phyloP scores from a whole-genome alignment of 2,329 filamentous ascomycete genomes.

The Cytospora mali region DNA sequence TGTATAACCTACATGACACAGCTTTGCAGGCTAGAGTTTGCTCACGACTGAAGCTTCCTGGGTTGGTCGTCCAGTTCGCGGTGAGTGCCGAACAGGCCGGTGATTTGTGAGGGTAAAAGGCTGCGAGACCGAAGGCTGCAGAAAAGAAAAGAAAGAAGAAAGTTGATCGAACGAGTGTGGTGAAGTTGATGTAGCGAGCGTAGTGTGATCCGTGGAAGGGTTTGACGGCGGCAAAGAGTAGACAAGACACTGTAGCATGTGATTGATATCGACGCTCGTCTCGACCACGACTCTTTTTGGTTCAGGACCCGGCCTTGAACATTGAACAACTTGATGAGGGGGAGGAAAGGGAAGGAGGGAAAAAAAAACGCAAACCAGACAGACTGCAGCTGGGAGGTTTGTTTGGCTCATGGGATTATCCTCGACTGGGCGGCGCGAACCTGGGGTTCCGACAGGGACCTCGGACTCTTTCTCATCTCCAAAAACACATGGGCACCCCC shows the following conservation, averaged over 20 bases:
- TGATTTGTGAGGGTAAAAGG: constrained; percentile 5
- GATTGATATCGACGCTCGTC: neutral
- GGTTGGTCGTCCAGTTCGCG: neutral
- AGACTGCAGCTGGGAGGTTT: neutral
- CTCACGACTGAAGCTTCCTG: neutral
- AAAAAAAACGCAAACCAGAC: neutral
- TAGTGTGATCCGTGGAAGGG: neutral
- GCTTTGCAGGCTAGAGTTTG: constrained; percentile 7
- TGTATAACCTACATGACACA: constrained; percentile 19
- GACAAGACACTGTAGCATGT: neutral
- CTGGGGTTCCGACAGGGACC: neutral
- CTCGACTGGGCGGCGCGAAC: neutral
- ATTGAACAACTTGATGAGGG: neutral
- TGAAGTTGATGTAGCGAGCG: neutral
- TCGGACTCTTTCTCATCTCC: neutral
- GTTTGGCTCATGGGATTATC: neutral
- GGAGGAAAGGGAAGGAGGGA: neutral
- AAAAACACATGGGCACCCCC: too few relatives aligned
- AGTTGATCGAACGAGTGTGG: constrained; percentile 7
- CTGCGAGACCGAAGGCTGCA: neutral
- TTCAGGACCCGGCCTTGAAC: constrained; percentile 25
- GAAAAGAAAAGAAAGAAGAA: neutral
- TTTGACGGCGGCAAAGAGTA: too few relatives aligned
- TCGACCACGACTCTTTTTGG: neutral
- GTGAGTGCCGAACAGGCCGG: neutral